phyloP scores from a whole-genome alignment of 306 rosid genomes.

The Luffa acutangula region DNA sequence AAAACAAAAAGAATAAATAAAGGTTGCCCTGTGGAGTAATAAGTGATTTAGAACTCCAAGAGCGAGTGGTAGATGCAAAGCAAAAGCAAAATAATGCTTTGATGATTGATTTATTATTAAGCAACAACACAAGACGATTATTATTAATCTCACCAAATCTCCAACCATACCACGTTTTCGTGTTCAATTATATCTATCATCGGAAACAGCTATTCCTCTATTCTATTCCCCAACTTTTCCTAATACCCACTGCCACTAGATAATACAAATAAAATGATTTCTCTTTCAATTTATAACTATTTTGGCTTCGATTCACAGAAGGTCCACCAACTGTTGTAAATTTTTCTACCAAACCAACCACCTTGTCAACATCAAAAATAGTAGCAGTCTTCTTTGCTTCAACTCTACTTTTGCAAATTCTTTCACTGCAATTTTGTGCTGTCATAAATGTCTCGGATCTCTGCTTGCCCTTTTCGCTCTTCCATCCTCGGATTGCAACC shows the following conservation, averaged over 20 bases:
- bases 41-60: too few species aligned
- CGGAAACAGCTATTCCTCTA: too few species aligned
- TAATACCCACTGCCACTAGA: background rate
- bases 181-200: too few species aligned
- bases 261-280: background rate
- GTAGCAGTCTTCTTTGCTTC: conserved; percentile 13
- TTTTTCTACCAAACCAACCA: conserved; percentile 2
- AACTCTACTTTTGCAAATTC: background rate
- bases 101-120: background rate
- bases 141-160: background rate
- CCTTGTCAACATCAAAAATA: background rate
- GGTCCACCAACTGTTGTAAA: conserved; percentile 19
- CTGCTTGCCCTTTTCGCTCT: too few species aligned
- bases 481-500: too few species aligned
- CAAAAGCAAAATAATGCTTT: background rate
- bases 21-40: too few species aligned
- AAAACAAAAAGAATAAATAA: too few species aligned
- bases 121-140: background rate
- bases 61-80: background rate
- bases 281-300: background rate
- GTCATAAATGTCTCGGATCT: background rate
- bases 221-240: background rate
- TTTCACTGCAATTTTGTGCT: background rate
- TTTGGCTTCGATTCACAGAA: background rate
- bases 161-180: background rate